Conservation (phyloP, 169 alveolate species). For the Plasmodium reichenowi region DNA sequence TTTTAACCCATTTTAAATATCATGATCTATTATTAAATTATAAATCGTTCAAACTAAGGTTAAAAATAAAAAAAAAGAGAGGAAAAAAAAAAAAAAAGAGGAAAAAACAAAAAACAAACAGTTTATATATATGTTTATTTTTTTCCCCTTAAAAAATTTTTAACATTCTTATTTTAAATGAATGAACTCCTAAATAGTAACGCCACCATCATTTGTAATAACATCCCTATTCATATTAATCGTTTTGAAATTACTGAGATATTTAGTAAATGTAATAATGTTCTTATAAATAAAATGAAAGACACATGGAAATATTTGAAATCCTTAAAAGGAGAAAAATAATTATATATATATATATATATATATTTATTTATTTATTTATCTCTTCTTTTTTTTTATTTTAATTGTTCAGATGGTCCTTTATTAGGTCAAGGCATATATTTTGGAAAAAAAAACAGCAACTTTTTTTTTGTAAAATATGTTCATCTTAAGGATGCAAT, state of each 20-base stretch:
- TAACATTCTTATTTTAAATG: conserved; percentile 21
- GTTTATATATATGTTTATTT: too few relatives aligned
- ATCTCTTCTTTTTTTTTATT: neutral
- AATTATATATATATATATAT: too few relatives aligned
- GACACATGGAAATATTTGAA: too few relatives aligned
- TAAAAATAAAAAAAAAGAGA: too few relatives aligned
- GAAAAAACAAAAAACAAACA: too few relatives aligned
- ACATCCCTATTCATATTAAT: conserved; percentile 33
- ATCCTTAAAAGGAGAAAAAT: neutral
- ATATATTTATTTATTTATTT: neutral
- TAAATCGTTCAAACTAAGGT: too few relatives aligned
- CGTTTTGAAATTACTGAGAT: conserved; percentile 70
- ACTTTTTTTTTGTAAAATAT: conserved; percentile 31
- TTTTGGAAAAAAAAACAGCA: conserved; percentile 62
- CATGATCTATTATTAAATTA: too few relatives aligned
- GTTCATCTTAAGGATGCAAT: conserved; percentile 63
- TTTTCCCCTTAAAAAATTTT: too few relatives aligned
- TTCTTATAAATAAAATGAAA: neutral
- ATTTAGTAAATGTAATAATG: conserved; percentile 43
- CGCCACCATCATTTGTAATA: conserved; percentile 45
- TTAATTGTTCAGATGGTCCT: conserved; percentile 54
- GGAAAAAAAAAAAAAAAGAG: too few relatives aligned
- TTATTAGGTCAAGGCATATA: conserved; percentile 56
- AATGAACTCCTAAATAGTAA: conserved; percentile 43
- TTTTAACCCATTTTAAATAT: too few relatives aligned